Base-by-base conservation (phyloP, 225 moss, liverwort and hornwort genomes). In the Physcomitrellopsis africana region DNA sequence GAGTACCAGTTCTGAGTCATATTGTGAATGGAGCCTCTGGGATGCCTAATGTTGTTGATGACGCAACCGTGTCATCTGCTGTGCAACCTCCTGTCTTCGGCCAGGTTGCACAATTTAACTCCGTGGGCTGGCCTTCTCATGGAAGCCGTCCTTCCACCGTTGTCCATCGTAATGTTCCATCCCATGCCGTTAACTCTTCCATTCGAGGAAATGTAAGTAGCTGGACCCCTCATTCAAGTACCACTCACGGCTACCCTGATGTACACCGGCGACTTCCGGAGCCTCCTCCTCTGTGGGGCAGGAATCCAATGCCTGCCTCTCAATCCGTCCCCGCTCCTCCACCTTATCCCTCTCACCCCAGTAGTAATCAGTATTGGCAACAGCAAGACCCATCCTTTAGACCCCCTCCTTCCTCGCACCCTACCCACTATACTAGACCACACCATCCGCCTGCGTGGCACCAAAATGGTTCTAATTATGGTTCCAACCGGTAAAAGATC, bases 1-100 rank as follows among this genome's bases (percentile, higher is more conserved):
- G 90, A 79, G 86, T 76, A 26, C 92, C 92, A 77, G 58, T 86
- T 74, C 70, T 92, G 87, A 82, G 86, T 83, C 90, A 83, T 72
- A 86, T 81, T 77, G 80, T 82, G 74, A 82, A 80, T 82, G 84
- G 82, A 67, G 84, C 73, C 22, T 69, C 79, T 79, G 81, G 79
- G 76, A 79, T 73, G 61, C 69, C 78, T 82, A 80, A 85, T 62
- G 58, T 79, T 88, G 66, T 81, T 23, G 79, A 86, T 76, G 88
- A 78, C 41, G 70, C 69, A 11, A 67, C 83, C 10, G 55, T 62
- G 18, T 68, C 78, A 52, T 70, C 81, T 22, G 51, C 49, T 26
- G 68, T 46, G 49, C 68, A 22, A 24, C 72, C 46, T 61, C 56
- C 63, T 23, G 23, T n/a, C 54, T 75, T 61, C 15, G 43, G 49